Conservation (phyloP, 768 basidiomycete species). For the Suillus ampliporus region DNA sequence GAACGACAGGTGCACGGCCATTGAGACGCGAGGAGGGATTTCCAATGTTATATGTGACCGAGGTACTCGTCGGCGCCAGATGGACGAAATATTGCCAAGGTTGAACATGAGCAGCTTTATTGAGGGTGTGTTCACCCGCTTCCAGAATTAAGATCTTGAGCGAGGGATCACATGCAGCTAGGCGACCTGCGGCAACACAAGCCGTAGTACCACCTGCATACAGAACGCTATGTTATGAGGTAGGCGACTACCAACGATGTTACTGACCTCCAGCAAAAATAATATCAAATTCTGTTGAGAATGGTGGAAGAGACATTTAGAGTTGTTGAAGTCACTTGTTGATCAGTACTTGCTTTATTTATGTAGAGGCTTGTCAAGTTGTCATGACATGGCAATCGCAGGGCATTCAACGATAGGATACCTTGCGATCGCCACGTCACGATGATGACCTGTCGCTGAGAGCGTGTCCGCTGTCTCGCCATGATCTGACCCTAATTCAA, state of each 20-base stretch:
- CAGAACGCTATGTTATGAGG: slow-evolving; percentile 10
- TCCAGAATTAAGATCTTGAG: slow-evolving; percentile 37
- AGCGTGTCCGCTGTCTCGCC: no score
- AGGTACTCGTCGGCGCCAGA: slow-evolving; percentile 22
- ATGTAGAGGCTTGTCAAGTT: no score
- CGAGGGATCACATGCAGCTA: slow-evolving; percentile 30
- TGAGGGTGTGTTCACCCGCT: slow-evolving; percentile 30
- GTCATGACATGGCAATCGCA: no score
- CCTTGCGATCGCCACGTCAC: no score
- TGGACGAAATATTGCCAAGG: slow-evolving; percentile 28
- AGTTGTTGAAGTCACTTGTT: neutral
- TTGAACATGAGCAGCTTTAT: slow-evolving; percentile 24
- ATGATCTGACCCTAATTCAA: no score
- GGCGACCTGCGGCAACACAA: slow-evolving; percentile 38
- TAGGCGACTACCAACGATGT: neutral
- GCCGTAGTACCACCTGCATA: slow-evolving; percentile 40
- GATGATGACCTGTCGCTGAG: no score
- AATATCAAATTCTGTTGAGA: slow-evolving; percentile 45
- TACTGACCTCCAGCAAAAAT: slow-evolving; percentile 62
- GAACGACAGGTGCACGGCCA: slow-evolving; percentile 21
- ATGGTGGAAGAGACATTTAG: slow-evolving; percentile 11
- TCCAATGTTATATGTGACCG: slow-evolving; percentile 22
- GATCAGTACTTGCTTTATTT: no score
- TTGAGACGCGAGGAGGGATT: slow-evolving; percentile 21
- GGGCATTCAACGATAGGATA: no score